phyloP scores from a whole-genome alignment of 2,329 filamentous ascomycete species.

The Sclerotiophoma versabilis region DNA sequence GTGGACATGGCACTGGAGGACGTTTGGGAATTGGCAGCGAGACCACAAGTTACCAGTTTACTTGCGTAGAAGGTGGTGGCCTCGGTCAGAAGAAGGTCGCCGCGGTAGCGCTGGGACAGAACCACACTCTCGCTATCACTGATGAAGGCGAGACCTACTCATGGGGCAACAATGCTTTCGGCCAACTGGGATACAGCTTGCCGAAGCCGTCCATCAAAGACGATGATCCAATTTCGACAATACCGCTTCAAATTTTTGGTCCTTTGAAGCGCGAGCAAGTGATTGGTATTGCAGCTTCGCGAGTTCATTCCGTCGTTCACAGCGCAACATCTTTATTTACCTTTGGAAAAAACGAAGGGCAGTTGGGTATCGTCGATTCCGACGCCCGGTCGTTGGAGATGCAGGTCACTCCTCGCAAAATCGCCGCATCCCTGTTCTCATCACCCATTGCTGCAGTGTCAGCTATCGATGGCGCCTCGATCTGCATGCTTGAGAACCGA shows the following conservation, averaged over 20 bases:
- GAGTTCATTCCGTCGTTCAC: conserved; percentile 89
- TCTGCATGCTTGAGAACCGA: conserved; percentile 82
- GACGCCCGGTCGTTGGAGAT: conserved; percentile 88
- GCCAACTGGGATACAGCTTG: conserved; percentile 84
- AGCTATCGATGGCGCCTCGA: conserved; percentile 89
- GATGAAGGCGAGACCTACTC: conserved; percentile 90
- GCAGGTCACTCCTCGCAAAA: conserved; percentile 83
- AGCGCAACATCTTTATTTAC: conserved; percentile 84
- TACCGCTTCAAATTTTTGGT: conserved; percentile 89
- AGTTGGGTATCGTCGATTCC: conserved; percentile 92
- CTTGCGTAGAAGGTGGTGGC: conserved; percentile 77
- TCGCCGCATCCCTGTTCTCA: conserved; percentile 82
- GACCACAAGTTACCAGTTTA: conserved; percentile 85
- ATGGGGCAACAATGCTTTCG: conserved; percentile 88
- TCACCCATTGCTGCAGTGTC: conserved; percentile 78
- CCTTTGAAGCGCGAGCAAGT: conserved; percentile 86
- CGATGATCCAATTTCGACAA: conserved; percentile 81
- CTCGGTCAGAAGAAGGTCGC: conserved; percentile 76
- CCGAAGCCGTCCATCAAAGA: conserved; percentile 73
- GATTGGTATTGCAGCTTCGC: conserved; percentile 83
- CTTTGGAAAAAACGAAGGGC: conserved; percentile 94
- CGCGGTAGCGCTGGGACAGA: conserved; percentile 85
- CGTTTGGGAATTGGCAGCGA: conserved; percentile 90
- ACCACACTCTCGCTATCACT: conserved; percentile 86
- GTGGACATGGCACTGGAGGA: conserved; percentile 89